These are phyloP conservation scores for Fusarium nisikadoi DNA, from an alignment of 2,329 filamentous ascomycete species.

Conservation along the genomic window DNA sequence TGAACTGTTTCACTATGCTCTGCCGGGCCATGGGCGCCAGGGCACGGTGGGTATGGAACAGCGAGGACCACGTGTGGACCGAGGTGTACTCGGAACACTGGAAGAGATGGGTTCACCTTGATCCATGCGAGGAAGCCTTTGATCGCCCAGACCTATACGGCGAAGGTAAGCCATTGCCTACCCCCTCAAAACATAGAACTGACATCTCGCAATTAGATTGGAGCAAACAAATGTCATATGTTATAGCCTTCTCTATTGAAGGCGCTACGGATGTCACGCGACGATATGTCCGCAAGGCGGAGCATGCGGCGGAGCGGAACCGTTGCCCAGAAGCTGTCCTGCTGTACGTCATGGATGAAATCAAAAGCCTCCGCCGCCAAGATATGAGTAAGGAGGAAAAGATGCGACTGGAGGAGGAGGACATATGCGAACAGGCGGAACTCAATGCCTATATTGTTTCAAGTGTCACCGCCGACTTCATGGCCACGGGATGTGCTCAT, in stretches of 20 bases:
- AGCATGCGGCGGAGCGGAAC: fast-evolving
- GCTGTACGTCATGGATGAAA: not conserved
- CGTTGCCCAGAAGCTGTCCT: not conserved
- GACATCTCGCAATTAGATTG: not conserved
- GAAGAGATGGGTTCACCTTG: not conserved
- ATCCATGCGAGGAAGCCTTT: not conserved
- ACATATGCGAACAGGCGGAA: not conserved
- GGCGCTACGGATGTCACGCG: not conserved
- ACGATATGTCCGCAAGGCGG: not conserved
- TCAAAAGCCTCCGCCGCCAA: not conserved
- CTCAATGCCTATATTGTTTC: not conserved
- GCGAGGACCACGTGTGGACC: not conserved
- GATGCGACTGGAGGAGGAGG: not conserved
- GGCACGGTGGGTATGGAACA: not conserved
- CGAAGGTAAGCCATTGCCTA: not conserved
- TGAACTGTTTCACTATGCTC: not conserved
- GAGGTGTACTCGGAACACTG: not conserved
- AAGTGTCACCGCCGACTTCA: not conserved
- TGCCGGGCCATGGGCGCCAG: not conserved
- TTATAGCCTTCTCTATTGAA: not conserved
- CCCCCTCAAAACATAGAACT: not conserved
- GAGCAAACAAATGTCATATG: fast-evolving
- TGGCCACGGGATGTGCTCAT: not conserved
- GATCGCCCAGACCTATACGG: not conserved
- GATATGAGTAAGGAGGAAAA: not conserved